Conservation (phyloP, 129 eudicot genomes). For the Heracleum sosnowskyi region DNA sequence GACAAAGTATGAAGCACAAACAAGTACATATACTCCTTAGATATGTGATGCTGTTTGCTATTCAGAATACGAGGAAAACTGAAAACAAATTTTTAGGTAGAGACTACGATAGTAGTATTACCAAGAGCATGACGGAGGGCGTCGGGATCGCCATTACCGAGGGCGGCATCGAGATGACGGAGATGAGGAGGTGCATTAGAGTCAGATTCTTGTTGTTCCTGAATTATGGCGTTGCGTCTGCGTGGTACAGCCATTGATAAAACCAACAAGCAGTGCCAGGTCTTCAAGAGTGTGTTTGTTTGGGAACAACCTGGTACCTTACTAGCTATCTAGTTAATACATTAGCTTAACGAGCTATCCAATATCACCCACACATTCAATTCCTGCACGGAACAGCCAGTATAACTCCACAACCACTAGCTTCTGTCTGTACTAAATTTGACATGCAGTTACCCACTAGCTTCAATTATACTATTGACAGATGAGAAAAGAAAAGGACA, state of each 20-base stretch:
- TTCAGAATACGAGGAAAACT: background rate
- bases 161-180: slow-evolving; percentile 65
- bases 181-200: slow-evolving; percentile 69
- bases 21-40: background rate
- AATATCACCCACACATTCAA: background rate
- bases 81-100: background rate
- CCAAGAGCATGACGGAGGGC: slow-evolving; percentile 79
- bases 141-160: slow-evolving; percentile 50
- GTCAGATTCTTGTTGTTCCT: slow-evolving; percentile 54
- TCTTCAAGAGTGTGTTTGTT: background rate
- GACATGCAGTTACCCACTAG: background rate
- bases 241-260: slow-evolving; percentile 65
- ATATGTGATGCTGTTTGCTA: background rate
- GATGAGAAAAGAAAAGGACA: background rate
- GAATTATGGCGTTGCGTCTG: slow-evolving; percentile 38
- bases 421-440: background rate
- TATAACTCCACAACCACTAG: background rate
- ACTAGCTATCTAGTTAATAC: background rate
- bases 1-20: no score
- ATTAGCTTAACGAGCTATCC: background rate
- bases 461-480: slow-evolving; percentile 3
- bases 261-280: background rate
- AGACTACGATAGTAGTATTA: background rate
- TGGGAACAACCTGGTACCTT: background rate
- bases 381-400: background rate